Base-by-base conservation (phyloP, 768 basidiomycete genomes). In the Phaeotremella skinneri region DNA sequence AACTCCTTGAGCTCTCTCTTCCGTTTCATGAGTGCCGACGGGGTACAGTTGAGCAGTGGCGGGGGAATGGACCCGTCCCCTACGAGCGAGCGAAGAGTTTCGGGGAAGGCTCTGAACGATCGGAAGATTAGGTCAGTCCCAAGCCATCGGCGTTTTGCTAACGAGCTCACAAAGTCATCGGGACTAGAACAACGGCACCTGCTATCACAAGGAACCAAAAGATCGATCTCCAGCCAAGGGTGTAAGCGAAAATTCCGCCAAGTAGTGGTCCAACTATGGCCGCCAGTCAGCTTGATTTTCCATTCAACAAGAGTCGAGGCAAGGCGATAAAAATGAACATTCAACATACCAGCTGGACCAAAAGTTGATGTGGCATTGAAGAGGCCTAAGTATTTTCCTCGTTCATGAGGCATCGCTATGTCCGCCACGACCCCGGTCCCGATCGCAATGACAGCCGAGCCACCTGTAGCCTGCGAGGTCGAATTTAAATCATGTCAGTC, bases 391-490 rank as follows among this genome's bases (percentile, higher is more conserved):
- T 85, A 89, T 5, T 84, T 82, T 17, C 87, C 90, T 32, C 90
- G 79, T 76, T 91, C 89, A 34, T 82, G 81, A 0, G 83, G 85
- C 1, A 82, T 82, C 4, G 88, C 83, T 26, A 93, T 86, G 70
- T 93, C 90, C 1, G 84, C 84, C 55, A 93, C 82, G 4, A 88
- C 84, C 4, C 90, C 90, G 31, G 87, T 86, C 83, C 88, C 87
- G 21, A 90, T 79, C 0, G 88, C 88, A 60, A 89, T 81, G 0
- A 87, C 88, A 56, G 88, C 88, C 0, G 89, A 87, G 2, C 86
- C 88, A 1, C 90, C 89, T 2, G 85, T 81, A 1, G 87, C 85
- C 79, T 49, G 56, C 53, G 14, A 41, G 31, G 26, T 49, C 59
- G 13, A 43, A 6, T 2, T 42, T 13, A 54, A 29, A 50, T 20